Percentiles rank a stretch among this genome's conserved stretches.
Conservation (phyloP, 2,329 filamentous ascomycete genomes). For the Scytalidium sp. region DNA sequence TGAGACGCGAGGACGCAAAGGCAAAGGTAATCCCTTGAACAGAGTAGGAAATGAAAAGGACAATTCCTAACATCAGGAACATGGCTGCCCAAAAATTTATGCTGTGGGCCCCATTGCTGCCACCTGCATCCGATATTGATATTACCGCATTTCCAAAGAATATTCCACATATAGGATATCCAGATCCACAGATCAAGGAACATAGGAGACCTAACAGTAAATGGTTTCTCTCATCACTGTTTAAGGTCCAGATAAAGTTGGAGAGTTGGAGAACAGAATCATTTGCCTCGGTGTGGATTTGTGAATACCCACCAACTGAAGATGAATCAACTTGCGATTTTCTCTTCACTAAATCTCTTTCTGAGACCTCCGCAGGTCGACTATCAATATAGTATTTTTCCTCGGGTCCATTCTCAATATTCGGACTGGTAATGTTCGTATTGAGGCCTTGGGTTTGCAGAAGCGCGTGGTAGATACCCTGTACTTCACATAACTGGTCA, state of each 20-base stretch:
- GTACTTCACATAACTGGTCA: slow-evolving; percentile 65
- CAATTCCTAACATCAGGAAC: slow-evolving; percentile 40
- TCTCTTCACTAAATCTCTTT: background rate
- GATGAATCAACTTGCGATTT: background rate
- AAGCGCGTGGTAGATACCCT: slow-evolving; percentile 59
- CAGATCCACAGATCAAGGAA: background rate
- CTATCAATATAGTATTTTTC: background rate
- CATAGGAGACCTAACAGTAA: background rate
- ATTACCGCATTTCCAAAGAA: background rate
- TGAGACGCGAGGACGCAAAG: slow-evolving; percentile 27
- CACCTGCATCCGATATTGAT: background rate
- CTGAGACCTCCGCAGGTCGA: background rate
- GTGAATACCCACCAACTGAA: background rate
- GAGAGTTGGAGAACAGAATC: background rate
- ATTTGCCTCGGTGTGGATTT: background rate
- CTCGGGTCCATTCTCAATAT: slow-evolving; percentile 3
- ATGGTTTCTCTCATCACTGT: background rate
- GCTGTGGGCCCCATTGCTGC: background rate
- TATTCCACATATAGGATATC: background rate
- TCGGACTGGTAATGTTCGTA: background rate
- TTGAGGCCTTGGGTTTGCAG: background rate
- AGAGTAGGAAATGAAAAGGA: slow-evolving; percentile 25
- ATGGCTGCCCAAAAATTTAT: slow-evolving; percentile 43
- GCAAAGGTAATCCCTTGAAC: slow-evolving; percentile 16
- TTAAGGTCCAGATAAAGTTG: background rate